phyloP scores from a whole-genome alignment of 108 stramenopile species.

The Pseudonitzschia multistriata region DNA sequence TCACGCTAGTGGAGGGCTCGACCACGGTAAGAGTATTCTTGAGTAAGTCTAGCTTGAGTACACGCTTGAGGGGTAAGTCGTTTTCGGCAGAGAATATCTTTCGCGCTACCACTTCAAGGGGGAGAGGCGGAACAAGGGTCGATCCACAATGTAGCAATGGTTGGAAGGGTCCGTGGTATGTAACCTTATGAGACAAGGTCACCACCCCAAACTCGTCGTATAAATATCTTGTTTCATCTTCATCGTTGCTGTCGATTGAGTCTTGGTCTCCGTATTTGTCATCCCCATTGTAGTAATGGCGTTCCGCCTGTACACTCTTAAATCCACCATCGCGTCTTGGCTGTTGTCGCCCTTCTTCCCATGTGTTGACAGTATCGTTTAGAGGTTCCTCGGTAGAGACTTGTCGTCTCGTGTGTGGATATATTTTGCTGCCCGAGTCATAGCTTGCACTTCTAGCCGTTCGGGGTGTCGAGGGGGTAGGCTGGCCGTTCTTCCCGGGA shows the following conservation, averaged over 20 bases:
- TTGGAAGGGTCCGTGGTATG: constrained; percentile 23
- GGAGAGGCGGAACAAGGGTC: constrained; percentile 38
- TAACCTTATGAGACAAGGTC: constrained; percentile 20
- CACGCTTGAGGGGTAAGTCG: constrained; percentile 18
- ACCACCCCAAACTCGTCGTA: constrained; percentile 38
- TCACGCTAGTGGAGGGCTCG: constrained; percentile 12
- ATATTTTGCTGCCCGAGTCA: too few species aligned
- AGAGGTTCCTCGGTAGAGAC: too few species aligned
- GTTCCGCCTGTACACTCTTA: neutral
- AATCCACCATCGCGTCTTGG: too few species aligned
- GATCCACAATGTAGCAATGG: neutral
- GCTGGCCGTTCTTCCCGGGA: too few species aligned
- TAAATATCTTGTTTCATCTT: constrained; percentile 21
- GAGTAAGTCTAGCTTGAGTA: constrained; percentile 24
- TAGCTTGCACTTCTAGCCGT: too few species aligned
- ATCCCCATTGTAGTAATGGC: neutral
- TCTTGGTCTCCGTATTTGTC: neutral
- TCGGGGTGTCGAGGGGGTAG: too few species aligned
- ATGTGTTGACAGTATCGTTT: too few species aligned
- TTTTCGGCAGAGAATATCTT: constrained; percentile 34
- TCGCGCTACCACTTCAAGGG: constrained; percentile 40
- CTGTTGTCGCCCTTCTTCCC: too few species aligned
- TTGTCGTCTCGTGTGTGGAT: too few species aligned
- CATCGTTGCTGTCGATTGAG: constrained; percentile 4
- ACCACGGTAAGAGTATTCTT: constrained; percentile 21